Evolutionary conservation across 2,329 filamentous ascomycete species (phyloP).

Genomic region (Hypoxylon sp.): DNA sequence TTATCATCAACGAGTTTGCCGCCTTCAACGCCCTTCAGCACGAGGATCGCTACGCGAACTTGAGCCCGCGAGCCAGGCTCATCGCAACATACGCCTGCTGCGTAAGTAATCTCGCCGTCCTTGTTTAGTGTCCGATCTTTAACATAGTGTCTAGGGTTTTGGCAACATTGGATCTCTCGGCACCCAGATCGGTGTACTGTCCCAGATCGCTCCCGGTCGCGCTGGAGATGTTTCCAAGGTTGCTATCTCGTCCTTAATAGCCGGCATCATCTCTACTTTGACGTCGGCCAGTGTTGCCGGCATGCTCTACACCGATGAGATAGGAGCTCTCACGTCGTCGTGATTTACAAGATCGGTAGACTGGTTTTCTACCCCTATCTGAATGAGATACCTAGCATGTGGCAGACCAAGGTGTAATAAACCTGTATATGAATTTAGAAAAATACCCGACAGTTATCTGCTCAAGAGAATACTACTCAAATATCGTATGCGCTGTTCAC

Average conservation of each 20-base stretch:
- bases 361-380: too few species aligned
- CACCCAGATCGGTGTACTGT: constrained; percentile 87
- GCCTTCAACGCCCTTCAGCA: constrained; percentile 69
- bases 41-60: constrained; percentile 58
- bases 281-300: constrained; percentile 81
- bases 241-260: constrained; percentile 78
- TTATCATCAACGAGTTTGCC: constrained; percentile 86
- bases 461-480: background rate
- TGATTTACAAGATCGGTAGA: background rate
- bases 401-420: background rate
- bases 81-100: constrained; percentile 89
- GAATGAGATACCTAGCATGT: background rate
- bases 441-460: background rate
- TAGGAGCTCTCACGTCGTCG: constrained; percentile 11
- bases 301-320: constrained; percentile 59
- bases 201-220: constrained; percentile 78
- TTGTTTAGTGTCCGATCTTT: constrained; percentile 9
- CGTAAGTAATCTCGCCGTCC: constrained; percentile 46
- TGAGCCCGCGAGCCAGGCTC: constrained; percentile 75
- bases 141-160: constrained; percentile 59
- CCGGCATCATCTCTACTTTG: constrained; percentile 80
- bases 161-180: constrained; percentile 89
- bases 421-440: constrained; percentile 12
- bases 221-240: constrained; percentile 78
- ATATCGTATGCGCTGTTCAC: background rate